Evolutionary conservation across 306 rosid species (phyloP), one percentile per base, ranked within the genome.

Genomic region (Senna siamea): DNA sequence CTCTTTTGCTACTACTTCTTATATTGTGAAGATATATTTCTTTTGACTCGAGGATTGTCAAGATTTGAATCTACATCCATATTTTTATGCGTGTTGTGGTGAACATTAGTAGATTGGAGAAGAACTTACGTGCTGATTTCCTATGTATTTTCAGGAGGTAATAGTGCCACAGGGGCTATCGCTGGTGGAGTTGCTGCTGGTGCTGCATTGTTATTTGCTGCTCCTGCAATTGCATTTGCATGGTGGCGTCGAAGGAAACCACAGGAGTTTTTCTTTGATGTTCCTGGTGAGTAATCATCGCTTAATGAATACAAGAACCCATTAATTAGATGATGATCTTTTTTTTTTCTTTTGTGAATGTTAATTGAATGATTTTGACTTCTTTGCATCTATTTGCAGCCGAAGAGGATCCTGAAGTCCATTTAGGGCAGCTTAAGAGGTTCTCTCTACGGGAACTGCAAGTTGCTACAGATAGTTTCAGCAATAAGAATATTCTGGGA

Each of bases 181-280:
- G 98, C 99, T 34, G 99, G 99, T 34, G 99, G 99, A 77, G 99
- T 95, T 77, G 99, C 99, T 66, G 99, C 98, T 1, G 99, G 99
- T 69, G 98, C 98, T 81, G 97, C 99, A 74, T 79, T 95, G 72
- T 85, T 95, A 54, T 95, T 92, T 76, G 96, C 99, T 75, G 98
- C 98, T 41, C 99, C 99, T 76, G 98, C 99, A 67, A 92, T 95
- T 83, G 99, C 96, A 34, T 95, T 92, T 84, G 99, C 99, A 17
- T 95, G 99, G 99, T 95, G 96, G 96, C 96, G 97, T 44, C 87
- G 98, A 76, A 90, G 99, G 77, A 95, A 92, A 77, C 99, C 99
- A 0, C 98, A 92, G 66, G 99, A 95, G 52, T 89, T 85, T 84
- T 95, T 95, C 98, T 95, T 95, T 57, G 99, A 95, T 56, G 99